A percentile compares a stretch with the other conserved stretches of the same genome.
phyloP scores from a whole-genome alignment of 2,329 filamentous ascomycete genomes.

The Aurifilum marmelostoma region DNA sequence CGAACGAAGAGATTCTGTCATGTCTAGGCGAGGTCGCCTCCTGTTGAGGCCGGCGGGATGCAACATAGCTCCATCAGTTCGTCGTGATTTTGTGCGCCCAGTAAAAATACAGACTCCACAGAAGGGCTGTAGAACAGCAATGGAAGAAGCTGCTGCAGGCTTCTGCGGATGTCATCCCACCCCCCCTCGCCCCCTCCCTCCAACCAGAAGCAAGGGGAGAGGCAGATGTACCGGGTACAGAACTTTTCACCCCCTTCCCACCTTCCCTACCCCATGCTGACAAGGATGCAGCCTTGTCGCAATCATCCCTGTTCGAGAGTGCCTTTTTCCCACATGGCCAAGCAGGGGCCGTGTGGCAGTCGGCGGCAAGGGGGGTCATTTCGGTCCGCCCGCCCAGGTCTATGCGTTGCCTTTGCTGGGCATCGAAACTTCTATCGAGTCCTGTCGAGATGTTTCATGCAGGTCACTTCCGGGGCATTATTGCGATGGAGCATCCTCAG shows the following conservation, averaged over 20 bases:
- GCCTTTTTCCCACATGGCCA: slow-evolving; percentile 28
- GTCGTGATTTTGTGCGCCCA: background rate
- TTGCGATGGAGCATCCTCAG: background rate
- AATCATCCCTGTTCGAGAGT: slow-evolving; percentile 23
- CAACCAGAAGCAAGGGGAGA: background rate
- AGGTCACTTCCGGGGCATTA: background rate
- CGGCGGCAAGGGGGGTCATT: slow-evolving; percentile 21
- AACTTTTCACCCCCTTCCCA: background rate
- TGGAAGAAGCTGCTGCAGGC: slow-evolving; percentile 9
- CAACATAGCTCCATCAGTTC: slow-evolving; percentile 11
- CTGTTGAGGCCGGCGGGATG: slow-evolving; percentile 3
- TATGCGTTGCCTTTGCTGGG: background rate
- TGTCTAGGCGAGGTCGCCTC: slow-evolving; percentile 1
- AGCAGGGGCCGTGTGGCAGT: slow-evolving; percentile 25
- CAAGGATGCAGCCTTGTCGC: slow-evolving; percentile 28
- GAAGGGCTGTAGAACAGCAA: slow-evolving; percentile 12
- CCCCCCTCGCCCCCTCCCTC: background rate
- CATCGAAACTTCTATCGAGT: slow-evolving; percentile 12
- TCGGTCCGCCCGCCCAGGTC: slow-evolving; percentile 16
- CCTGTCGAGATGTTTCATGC: slow-evolving; percentile 8
- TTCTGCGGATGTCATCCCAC: slow-evolving; percentile 9
- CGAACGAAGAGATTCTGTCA: background rate
- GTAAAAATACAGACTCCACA: background rate
- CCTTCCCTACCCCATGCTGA: slow-evolving; percentile 5
- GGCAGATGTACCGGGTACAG: slow-evolving; percentile 22